Evolutionary conservation across 306 rosid genomes (phyloP).

Genomic region (Ochetophila trinervis): DNA sequence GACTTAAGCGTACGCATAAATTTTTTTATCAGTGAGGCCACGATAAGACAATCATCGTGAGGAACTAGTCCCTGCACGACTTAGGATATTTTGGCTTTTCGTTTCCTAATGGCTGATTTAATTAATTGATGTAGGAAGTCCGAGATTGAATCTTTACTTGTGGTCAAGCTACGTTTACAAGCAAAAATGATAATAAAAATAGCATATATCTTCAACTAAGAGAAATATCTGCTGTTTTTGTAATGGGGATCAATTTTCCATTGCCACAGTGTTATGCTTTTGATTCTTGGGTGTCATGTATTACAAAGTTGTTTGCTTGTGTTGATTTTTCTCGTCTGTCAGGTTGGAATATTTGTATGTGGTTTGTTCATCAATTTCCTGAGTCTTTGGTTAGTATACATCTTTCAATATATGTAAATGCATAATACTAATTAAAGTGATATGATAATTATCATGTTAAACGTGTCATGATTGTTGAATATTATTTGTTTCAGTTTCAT

Average conservation of each 20-base stretch:
- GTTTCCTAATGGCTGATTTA: not conserved
- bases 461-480: not conserved
- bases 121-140: not conserved
- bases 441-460: not conserved
- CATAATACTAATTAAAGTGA: not conserved
- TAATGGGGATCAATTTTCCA: too few species aligned
- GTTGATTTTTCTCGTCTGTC: not conserved
- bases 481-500: too few species aligned
- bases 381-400: not conserved
- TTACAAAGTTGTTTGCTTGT: not conserved
- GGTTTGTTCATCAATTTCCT: not conserved
- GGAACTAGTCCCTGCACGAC: not conserved
- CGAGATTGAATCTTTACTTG: not conserved
- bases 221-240: not conserved
- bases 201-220: not conserved
- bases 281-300: not conserved
- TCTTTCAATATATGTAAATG: not conserved
- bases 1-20: constrained; percentile 13
- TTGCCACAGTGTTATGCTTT: not conserved
- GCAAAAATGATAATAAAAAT: not conserved
- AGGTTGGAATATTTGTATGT: not conserved
- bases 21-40: constrained; percentile 5
- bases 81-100: not conserved
- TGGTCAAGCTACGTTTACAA: not conserved
- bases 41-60: constrained; percentile 9